Evolutionary conservation across 208 protist species (phyloP), one percentile per base, ranked within the genome.

Genomic region (Sergeia podlipaevii): DNA sequence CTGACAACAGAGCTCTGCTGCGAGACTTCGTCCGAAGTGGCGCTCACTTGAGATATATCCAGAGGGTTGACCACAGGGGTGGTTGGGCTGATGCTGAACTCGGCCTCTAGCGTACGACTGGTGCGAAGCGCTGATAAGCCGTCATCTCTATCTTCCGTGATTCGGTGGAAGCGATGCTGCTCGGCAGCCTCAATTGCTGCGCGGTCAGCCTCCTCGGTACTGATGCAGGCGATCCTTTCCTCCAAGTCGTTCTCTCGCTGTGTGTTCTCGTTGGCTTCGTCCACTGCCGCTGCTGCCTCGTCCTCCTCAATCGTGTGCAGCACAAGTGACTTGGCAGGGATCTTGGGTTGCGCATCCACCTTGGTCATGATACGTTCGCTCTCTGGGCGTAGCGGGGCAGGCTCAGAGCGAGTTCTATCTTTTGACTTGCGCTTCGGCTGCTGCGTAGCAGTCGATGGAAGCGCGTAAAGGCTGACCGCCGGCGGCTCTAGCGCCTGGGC

Each of bases 261-360:
- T n/a, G n/a, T n/a, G n/a, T n/a, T n/a, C n/a, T n/a, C n/a, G n/a
- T 57, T 36, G 26, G 18, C 4, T 20, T 10, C 38, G 10, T 13
- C 13, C 2, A 24, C 37, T 27, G 27, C 38, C 11, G n/a, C 44
- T 28, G 39, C 57, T 2, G 54, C 38, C 28, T 82, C 70, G 11
- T 83, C 74, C 44, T 87, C 75, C n/a, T 91, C 83, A 11, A 91
- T 43, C 3, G 83, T 91, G 48, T 77, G 78, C 49, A 91, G 65
- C 32, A 58, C 53, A 33, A 91, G 62, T 47, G 77, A 78, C 13
- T 70, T 0, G 79, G 77, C 10, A 48, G 69, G 50, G 62, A 85
- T 77, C 11, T 65, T 43, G 30, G 65, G 44, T 45, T 53, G 49
- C 7, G 65, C 63, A 21, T 73, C 60, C 30, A 78, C n/a, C 17